Evolutionary conservation across 148 eudicot genomes (phyloP), one percentile per base, ranked within the genome.

Genomic region (Limonium bicolor): DNA sequence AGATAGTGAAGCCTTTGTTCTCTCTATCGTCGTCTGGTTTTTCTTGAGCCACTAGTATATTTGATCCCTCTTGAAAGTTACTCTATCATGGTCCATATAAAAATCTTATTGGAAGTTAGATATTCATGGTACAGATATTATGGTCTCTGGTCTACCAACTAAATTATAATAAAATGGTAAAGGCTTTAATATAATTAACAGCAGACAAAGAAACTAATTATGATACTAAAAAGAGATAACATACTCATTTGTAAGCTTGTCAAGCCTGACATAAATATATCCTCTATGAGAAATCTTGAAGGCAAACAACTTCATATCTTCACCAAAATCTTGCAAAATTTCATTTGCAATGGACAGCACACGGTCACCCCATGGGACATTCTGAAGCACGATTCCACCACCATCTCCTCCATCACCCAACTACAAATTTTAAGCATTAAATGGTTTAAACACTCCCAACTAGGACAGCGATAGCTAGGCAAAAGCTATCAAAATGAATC

Each of bases 341-440:
- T 85, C 83, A 38, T 36, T 75, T 53, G 94, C 94, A 47, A 85
- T 67, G 12, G 88, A 75, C 45, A 92, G 51, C 41, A 61, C 94
- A 39, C 48, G 74, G 42, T 73, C 86, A 27, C 95, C 99, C 99
- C 99, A 92, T 39, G 71, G 55, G 47, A 87, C 71, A 48, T 71
- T 76, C 48, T 85, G 77, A 19, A 92, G 67, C 51, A 69, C 86
- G 24, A 92, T 56, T 54, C 99, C 99, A 56, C 99, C 97, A 20
- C 97, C 97, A 68, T 77, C 85, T 20, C 93, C 94, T 57, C 99
- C 99, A 67, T 92, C 95, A 11, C 80, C 99, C 52, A 78, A 50
- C 94, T 92, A 50, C 15, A 45, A 33, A 37, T 62, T 39, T 36
- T 41, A 50, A 32, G 31, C 35, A 16, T 21, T 46, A 33, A 26